Conservation (phyloP, 2,329 filamentous ascomycete genomes). For the Xylaria sp. region DNA sequence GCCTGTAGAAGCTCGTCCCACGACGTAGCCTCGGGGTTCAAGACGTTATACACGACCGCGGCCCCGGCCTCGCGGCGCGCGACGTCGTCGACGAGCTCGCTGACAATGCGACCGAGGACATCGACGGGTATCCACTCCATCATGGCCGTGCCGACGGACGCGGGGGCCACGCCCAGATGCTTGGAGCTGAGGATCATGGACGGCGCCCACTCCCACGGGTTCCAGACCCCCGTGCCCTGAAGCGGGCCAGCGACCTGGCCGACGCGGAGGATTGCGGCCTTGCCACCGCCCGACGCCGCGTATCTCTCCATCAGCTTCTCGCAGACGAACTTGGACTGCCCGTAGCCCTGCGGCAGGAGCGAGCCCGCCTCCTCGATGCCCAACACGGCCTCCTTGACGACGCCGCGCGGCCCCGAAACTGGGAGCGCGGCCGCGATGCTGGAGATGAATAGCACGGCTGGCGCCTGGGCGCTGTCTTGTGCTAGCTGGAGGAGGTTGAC, state of each 20-base stretch:
- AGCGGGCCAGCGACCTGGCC: slow-evolving; percentile 40
- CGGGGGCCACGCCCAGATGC: slow-evolving; percentile 31
- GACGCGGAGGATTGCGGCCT: slow-evolving; percentile 37
- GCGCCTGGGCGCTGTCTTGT: slow-evolving; percentile 5
- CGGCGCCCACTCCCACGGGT: slow-evolving; percentile 38
- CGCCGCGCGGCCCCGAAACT: neutral
- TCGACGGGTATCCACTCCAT: slow-evolving; percentile 41
- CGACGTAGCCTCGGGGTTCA: slow-evolving; percentile 13
- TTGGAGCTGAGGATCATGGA: slow-evolving; percentile 38
- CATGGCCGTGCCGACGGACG: slow-evolving; percentile 28
- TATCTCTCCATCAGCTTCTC: slow-evolving; percentile 37
- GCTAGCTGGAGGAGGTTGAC: slow-evolving; percentile 32
- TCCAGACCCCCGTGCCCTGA: slow-evolving; percentile 34
- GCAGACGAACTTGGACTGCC: slow-evolving; percentile 38
- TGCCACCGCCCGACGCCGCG: slow-evolving; percentile 18
- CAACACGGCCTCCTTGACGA: slow-evolving; percentile 34
- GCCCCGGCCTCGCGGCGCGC: neutral
- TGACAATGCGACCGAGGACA: slow-evolving; percentile 32
- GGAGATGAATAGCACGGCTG: slow-evolving; percentile 36
- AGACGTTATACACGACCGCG: slow-evolving; percentile 24
- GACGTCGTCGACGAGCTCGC: slow-evolving; percentile 33
- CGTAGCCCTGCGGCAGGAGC: slow-evolving; percentile 37
- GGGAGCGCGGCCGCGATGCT: slow-evolving; percentile 37
- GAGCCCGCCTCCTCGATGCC: slow-evolving; percentile 19
- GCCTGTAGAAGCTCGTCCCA: slow-evolving; percentile 24